A percentile compares a stretch with the other conserved stretches of the same genome.
Conservation (phyloP, 768 basidiomycete genomes). For the Saitozyma podzolica region DNA sequence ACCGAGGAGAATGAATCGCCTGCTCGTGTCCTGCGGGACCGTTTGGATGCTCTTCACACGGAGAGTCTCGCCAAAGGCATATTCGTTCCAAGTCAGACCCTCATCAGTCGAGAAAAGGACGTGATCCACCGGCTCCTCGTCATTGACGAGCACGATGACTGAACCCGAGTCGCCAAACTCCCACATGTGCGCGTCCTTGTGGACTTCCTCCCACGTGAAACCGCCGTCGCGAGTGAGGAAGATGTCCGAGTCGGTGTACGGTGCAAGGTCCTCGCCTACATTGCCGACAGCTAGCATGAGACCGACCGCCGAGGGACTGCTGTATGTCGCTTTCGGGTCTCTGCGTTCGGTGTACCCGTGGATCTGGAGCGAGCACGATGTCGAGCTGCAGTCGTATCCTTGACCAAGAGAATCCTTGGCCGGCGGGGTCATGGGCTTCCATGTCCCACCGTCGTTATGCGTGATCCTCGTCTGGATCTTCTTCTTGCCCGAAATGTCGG, state of each 20-base stretch:
- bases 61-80: conserved; percentile 75
- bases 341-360: conserved; percentile 93
- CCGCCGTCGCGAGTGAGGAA: conserved; percentile 96
- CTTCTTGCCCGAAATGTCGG: conserved; percentile 70
- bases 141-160: conserved; percentile 87
- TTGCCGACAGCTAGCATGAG: conserved; percentile 95
- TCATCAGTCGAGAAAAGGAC: conserved; percentile 88
- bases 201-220: conserved; percentile 97
- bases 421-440: conserved; percentile 81
- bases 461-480: conserved; percentile 81
- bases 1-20: conserved; percentile 85
- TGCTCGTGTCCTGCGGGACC: conserved; percentile 83
- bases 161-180: conserved; percentile 98
- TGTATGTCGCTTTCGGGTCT: conserved; percentile 89
- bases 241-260: conserved; percentile 85
- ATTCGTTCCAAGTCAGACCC: conserved; percentile 82
- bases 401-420: conserved; percentile 70
- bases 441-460: conserved; percentile 91
- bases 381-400: conserved; percentile 67
- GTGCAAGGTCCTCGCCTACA: conserved; percentile 77
- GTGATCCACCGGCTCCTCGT: conserved; percentile 87
- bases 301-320: conserved; percentile 86
- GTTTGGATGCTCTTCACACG: conserved; percentile 77
- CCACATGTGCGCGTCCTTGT: conserved; percentile 97
- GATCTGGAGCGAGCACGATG: conserved; percentile 78